phyloP scores from a whole-genome alignment of 768 basidiomycete species.

The Naematelia encephala region DNA sequence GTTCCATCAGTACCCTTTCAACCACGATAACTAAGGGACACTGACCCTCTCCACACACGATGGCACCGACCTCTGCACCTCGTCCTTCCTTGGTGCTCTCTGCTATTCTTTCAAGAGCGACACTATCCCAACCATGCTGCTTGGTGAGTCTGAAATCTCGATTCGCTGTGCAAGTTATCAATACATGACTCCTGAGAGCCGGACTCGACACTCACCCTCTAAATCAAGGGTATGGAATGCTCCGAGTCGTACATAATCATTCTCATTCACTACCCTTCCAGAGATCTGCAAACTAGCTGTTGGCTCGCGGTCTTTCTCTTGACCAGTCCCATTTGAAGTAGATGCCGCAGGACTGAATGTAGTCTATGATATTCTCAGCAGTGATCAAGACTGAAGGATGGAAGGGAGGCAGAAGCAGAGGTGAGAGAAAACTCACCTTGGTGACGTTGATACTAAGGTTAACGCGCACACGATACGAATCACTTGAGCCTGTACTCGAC shows the following conservation, averaged over 20 bases:
- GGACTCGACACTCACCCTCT: constrained; percentile 59
- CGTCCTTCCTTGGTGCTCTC: constrained; percentile 89
- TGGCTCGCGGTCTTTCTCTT: constrained; percentile 43
- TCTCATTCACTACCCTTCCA: constrained; percentile 81
- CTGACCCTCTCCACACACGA: constrained; percentile 88
- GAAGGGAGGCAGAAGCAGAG: no score
- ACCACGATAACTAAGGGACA: background rate
- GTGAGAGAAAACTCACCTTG: constrained; percentile 55
- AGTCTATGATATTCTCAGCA: constrained; percentile 17
- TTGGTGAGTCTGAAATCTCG: constrained; percentile 89
- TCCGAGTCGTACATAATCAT: constrained; percentile 82
- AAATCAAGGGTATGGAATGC: constrained; percentile 93
- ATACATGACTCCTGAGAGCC: background rate
- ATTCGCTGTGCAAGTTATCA: constrained; percentile 56
- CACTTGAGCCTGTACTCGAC: constrained; percentile 88
- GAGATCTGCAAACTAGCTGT: constrained; percentile 68
- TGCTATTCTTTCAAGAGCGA: constrained; percentile 73
- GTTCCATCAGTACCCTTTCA: background rate
- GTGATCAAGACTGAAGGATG: background rate
- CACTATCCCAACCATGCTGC: constrained; percentile 75
- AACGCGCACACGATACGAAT: constrained; percentile 80
- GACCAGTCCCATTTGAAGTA: constrained; percentile 43
- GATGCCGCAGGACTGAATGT: constrained; percentile 71
- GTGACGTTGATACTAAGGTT: constrained; percentile 79
- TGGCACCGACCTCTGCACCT: constrained; percentile 92